Evolutionary conservation across 768 basidiomycete genomes (phyloP), one percentile per base, ranked within the genome.

Genomic region (Lactifluus echinatus): DNA sequence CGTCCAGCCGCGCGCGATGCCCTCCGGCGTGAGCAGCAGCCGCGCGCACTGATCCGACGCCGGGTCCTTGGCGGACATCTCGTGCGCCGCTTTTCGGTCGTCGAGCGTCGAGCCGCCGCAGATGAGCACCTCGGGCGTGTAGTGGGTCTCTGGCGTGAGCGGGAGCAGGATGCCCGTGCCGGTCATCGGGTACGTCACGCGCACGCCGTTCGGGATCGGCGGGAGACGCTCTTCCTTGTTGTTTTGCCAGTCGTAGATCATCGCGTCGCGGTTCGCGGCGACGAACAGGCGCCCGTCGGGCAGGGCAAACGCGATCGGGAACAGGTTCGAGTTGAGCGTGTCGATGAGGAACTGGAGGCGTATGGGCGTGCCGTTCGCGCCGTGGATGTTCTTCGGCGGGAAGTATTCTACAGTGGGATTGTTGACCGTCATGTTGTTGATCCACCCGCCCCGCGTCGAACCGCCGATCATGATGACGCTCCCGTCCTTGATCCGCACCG

Each of bases 391-490:
- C 68, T 93, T 92, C 1, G 90, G 85, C 29, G 91, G 91, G 68
- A 77, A 93, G 70, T 80, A 93, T 69, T 90, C 87, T 61, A 87
- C 69, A 0, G 87, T 89, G 3, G 89, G 88, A 66, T 90, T 90
- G 72, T 89, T 87, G 57, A 80, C 79, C 3, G 87, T 87, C 24
- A 74, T 77, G 55, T 90, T 91, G 67, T 90, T 90, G 61, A 89
- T 89, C 87, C 88, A 91, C 10, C 88, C 89, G 8, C 89, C 89
- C 67, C 82, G 86, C 63, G 76, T 82, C 8, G 88, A 86, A 15
- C 89, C 89, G 1, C 89, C 89, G 42, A 92, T 76, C 44, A 92
- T 85, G 79, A 89, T 86, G 0, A 80, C 85, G 63, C 87, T 87
- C n/a, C 89, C 89, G 60, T 89, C 89, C 5, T 73, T 69, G 57